Base-by-base conservation (phyloP, 1,284 basidiomycete genomes). In the Ceratobasidium sp. region DNA sequence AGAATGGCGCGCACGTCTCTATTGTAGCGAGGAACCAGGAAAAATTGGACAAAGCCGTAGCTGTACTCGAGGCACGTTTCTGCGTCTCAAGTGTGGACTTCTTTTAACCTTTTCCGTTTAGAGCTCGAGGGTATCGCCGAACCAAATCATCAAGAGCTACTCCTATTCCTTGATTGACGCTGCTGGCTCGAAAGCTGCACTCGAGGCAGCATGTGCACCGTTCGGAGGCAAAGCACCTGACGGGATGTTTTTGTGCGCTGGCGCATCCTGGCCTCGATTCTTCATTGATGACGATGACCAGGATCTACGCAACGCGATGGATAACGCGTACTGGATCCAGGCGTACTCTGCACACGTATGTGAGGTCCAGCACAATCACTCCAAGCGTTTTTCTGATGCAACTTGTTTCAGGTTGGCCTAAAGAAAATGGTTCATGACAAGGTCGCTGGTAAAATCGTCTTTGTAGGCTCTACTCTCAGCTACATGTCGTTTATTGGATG, bases 401-500 rank as follows among this genome's bases (percentile, higher is more conserved):
- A 43, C 28, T 16, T 58, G 32, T 26, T 59, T 1, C 74, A 94
- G 91, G 90, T 89, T 35, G 91, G 89, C 0, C 83, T 88, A 0
- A 90, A 90, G 78, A 84, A 85, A 69, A 94, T 97, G 90, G 88
- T 88, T 13, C 83, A 84, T 52, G 83, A 86, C 47, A 82, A 83
- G 28, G 82, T 84, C 18, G 85, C 86, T 47, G 83, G 84, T 21
- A 93, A 92, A 78, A 90, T 98, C 73, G 86, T 95, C 3, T 88
- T 98, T 41, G 74, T 75, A 11, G 73, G 67, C 8, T 96, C 94
- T 0, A 87, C 91, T n/a, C 81, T 97, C 16, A 92, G 91, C 0
- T 89, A 92, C 76, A 91, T 95, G 84, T 87, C 89, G 0, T 86
- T 98, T 62, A 84, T 93, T 18, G 96, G 97, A 0, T 98, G 93